Base-by-base conservation (phyloP, 768 basidiomycete species). In the Tulasnella sp. region DNA sequence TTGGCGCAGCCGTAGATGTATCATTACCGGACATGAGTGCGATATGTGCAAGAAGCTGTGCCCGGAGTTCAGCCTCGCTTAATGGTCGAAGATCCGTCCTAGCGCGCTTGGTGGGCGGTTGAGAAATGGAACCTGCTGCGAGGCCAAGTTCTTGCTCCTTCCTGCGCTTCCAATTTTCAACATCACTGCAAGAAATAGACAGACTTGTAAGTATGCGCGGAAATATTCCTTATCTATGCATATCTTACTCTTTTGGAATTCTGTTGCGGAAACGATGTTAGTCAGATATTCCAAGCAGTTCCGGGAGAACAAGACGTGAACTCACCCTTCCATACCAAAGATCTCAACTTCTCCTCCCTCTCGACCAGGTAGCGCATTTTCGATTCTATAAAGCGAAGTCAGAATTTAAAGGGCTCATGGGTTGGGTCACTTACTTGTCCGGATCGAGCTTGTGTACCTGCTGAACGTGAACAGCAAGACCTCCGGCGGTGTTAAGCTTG, bases 371-470 rank as follows among this genome's bases (percentile, higher is more conserved):
- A 99, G 88, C 0, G 97, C 97, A 84, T 98, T 99, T 78, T 98
- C 97, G 36, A 99, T 96, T 27, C 97, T 94, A n/a, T 90, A 24
- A 8, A 68, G 4, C 71, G 2, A 27, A 9, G n/a, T 31, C 12
- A 68, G 27, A 24, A 19, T 31, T 68, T 58, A 8, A 18, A 68
- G n/a, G 10, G 46, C n/a, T 76, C 62, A 72, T 78, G 76, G 82
- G 77, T 74, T 40, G 6, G n/a, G 27, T 19, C 40, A 86, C 90
- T 81, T 81, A 94, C 93, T 91, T 91, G 86, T 99, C 97, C 0
- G 97, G 94, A 83, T 98, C 97, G n/a, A 98, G 91, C 85, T 99
- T 99, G 86, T 99, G 98, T 0, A 99, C 98, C 84, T 99, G 98
- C 84, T 99, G 97, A 76, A 97, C 94, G 84, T 99, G 98, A 3